Evolutionary conservation across 495 filamentous ascomycete genomes (phyloP).

Genomic region (Chaetomium cochliodes): DNA sequence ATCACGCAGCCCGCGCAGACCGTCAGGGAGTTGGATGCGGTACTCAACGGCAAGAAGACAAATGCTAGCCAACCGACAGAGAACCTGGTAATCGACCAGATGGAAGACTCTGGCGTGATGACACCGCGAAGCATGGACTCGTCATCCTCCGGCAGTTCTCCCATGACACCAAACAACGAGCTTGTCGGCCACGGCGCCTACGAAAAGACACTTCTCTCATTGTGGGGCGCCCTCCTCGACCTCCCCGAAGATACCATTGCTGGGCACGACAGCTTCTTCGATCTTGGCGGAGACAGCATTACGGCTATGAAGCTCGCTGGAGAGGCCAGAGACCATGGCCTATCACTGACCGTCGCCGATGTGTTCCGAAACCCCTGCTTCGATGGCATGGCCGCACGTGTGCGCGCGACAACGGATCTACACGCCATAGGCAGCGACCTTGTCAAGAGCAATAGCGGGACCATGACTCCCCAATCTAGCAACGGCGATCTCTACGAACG

Average conservation of each 20-base stretch:
- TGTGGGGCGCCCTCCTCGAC: slow-evolving; percentile 33
- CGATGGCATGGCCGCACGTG: slow-evolving; percentile 19
- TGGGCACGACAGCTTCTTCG: slow-evolving; percentile 55
- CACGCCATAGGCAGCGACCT: slow-evolving; percentile 2
- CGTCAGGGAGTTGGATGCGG: slow-evolving; percentile 20
- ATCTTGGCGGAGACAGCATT: slow-evolving; percentile 62
- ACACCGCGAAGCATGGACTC: not conserved
- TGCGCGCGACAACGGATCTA: not conserved
- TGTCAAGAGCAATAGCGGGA: not conserved
- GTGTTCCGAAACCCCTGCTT: slow-evolving; percentile 40
- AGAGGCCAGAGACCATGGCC: slow-evolving; percentile 48
- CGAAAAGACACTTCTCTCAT: slow-evolving; percentile 28
- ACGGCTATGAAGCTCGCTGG: slow-evolving; percentile 63
- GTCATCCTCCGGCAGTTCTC: slow-evolving; percentile 6
- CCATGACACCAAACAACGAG: not conserved
- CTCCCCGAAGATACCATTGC: slow-evolving; percentile 36
- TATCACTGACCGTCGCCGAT: slow-evolving; percentile 51
- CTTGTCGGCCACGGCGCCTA: not conserved
- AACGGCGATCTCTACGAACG: slow-evolving; percentile 39
- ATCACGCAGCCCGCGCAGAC: slow-evolving; percentile 24
- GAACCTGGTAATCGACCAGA: not conserved
- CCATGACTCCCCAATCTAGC: slow-evolving; percentile 11
- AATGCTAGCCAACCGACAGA: not conserved
- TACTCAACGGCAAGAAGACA: not conserved
- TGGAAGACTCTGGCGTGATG: not conserved